A percentile compares a stretch with the other conserved stretches of the same genome.
Conservation (phyloP, 2,329 filamentous ascomycete genomes). For the Coniochaeta hoffmannii region DNA sequence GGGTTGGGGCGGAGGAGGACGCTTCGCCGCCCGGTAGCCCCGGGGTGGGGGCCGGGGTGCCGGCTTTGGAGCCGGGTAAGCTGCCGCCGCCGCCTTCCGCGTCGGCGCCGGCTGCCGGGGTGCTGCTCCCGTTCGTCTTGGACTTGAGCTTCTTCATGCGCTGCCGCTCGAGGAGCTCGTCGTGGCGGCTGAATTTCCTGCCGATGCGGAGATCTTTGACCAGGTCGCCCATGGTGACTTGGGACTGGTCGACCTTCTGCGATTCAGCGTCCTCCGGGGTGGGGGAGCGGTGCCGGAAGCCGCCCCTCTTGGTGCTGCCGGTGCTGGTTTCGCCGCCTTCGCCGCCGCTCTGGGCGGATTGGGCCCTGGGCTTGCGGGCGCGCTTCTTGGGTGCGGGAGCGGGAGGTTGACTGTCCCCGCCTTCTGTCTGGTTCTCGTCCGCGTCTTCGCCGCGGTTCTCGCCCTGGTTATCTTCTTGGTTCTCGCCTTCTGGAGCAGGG, state of each 20-base stretch:
- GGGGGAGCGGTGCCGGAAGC: slow-evolving; percentile 31
- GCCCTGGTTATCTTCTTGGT: not conserved
- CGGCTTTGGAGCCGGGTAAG: slow-evolving; percentile 7
- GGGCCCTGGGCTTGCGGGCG: slow-evolving; percentile 9
- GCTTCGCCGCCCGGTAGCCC: slow-evolving; percentile 10
- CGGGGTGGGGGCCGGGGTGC: not conserved
- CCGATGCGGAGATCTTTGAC: slow-evolving; percentile 64
- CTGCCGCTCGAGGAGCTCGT: slow-evolving; percentile 63
- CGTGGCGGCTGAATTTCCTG: slow-evolving; percentile 67
- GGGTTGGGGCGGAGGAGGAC: not conserved
- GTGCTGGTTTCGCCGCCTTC: not conserved
- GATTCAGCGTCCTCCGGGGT: slow-evolving; percentile 59
- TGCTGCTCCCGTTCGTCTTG: slow-evolving; percentile 27
- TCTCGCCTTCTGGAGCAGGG: not conserved
- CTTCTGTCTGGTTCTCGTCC: too few species aligned
- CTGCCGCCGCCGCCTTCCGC: slow-evolving; percentile 12
- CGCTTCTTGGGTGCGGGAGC: slow-evolving; percentile 4
- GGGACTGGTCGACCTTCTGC: slow-evolving; percentile 55
- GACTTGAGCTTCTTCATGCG: slow-evolving; percentile 30
- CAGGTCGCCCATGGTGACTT: slow-evolving; percentile 65
- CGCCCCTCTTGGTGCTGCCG: slow-evolving; percentile 17
- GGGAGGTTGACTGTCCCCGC: slow-evolving; percentile 7
- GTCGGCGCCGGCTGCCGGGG: slow-evolving; percentile 13
- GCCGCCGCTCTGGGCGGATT: slow-evolving; percentile 16
- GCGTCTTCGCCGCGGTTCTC: slow-evolving; percentile 1